Evolutionary conservation across 768 basidiomycete species (phyloP).

Genomic region (Pulveroboletus sp.): DNA sequence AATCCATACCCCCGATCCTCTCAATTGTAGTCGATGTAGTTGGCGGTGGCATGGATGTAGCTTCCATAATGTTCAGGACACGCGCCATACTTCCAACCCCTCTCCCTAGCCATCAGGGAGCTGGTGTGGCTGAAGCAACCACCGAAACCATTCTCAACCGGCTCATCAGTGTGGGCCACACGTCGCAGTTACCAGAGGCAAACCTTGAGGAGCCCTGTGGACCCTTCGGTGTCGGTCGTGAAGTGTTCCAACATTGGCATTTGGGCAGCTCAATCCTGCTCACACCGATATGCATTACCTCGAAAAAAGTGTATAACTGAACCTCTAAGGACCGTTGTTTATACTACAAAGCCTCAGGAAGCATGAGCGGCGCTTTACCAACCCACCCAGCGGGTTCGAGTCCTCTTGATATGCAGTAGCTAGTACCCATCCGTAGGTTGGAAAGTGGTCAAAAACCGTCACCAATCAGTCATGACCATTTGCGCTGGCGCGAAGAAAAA

Average conservation of each 20-base stretch:
- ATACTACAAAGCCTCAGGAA: background rate
- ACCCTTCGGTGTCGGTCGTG: background rate
- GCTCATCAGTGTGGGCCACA: background rate
- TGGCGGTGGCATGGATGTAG: background rate
- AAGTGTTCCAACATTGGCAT: background rate
- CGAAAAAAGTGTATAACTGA: too few species aligned
- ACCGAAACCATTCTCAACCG: too few species aligned
- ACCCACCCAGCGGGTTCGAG: background rate
- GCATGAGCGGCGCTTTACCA: background rate
- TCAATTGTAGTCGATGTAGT: too few species aligned
- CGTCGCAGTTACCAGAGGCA: too few species aligned
- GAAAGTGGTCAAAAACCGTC: too few species aligned
- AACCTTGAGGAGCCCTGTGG: too few species aligned
- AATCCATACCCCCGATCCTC: background rate
- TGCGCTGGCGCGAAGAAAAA: too few species aligned
- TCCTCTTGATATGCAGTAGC: too few species aligned
- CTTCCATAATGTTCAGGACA: background rate
- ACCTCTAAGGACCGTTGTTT: background rate
- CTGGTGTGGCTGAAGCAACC: too few species aligned
- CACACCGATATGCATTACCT: background rate
- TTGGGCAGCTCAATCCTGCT: background rate
- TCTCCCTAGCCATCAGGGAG: background rate
- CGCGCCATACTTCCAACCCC: background rate
- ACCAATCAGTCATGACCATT: too few species aligned
- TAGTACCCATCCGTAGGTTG: background rate